Base-by-base conservation (phyloP, 768 basidiomycete species). In the Pleurotus sapidus region DNA sequence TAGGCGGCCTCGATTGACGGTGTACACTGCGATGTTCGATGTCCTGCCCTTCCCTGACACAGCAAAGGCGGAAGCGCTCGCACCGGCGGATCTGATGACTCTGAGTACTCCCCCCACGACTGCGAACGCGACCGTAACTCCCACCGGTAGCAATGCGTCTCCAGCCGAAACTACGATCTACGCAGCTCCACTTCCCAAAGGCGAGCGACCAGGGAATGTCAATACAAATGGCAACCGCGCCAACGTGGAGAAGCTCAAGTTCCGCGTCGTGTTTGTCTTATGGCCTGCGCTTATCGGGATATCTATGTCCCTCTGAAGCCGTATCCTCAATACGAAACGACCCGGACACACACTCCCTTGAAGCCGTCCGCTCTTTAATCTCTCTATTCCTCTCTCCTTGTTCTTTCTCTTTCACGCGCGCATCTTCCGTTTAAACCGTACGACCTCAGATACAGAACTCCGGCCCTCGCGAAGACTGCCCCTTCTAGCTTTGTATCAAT, bases 281-380 rank as follows among this genome's bases (percentile, higher is more conserved):
- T 84, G 83, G 80, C 82, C 84, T 34, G 75, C 80, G 5, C 64
- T 86, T 51, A 71, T 85, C 55, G 85, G 84, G 2, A 67, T 84
- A 46, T 76, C 79, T 37, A 77, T 86, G 78, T 81, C 82, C 4
- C 62, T 83, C 48, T 84, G 53, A 61, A 48, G 6, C 15, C 7
- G 23, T 14, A 20, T 9, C 27, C 27, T 30, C 8, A 30, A 9
- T 7, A 30, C 9, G 30, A 30, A 30, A 30, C 30, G 30, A 30
- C 30, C 8, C 8, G 1, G 30, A 11, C 8, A 9, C 30, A 34
- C 30, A 34, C 30, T 34, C 30, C 1, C 11, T 34, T 34, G 9
- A 11, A 34, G 11, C 9, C 30, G 30, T 2, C 30, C 30, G 30
- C 30, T 34, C 30, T 3, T 30, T 30, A 9, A 30, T 2, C 8